Conservation (phyloP, 1,284 basidiomycete genomes). For the Boletellus deceptivus region DNA sequence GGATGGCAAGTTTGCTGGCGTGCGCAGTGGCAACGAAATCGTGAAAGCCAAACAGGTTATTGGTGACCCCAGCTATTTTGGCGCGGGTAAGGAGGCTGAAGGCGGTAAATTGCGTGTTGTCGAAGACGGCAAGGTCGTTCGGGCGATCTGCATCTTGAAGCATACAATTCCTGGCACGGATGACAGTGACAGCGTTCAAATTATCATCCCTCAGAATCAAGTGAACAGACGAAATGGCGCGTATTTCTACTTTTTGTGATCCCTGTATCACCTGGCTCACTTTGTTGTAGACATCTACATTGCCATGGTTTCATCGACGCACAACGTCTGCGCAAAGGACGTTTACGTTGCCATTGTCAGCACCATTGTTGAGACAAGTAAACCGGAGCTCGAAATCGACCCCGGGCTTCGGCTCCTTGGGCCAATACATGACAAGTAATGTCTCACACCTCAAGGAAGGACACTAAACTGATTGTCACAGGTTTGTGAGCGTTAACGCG, state of each 20-base stretch:
- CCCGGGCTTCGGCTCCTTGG: constrained; percentile 94
- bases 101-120: constrained; percentile 83
- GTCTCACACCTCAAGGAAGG: neutral
- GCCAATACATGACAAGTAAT: constrained; percentile 90
- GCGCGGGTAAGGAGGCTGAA: constrained; percentile 60
- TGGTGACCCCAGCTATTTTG: constrained; percentile 98
- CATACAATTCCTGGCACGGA: constrained; percentile 99
- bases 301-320: constrained; percentile 93
- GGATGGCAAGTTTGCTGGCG: constrained; percentile 91
- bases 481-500: constrained; percentile 88
- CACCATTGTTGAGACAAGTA: constrained; percentile 95
- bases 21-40: constrained; percentile 86
- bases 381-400: constrained; percentile 89
- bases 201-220: constrained; percentile 99
- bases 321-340: constrained; percentile 96
- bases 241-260: constrained; percentile 26
- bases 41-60: constrained; percentile 98
- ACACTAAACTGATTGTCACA: constrained; percentile 33
- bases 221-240: constrained; percentile 90
- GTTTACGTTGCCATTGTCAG: constrained; percentile 97
- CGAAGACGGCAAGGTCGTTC: constrained; percentile 92
- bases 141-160: constrained; percentile 97
- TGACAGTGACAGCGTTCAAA: constrained; percentile 91
- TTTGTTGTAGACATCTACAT: constrained; percentile 89
- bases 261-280: constrained; percentile 4